Evolutionary conservation across 257 asterid species (phyloP), one percentile per base, ranked within the genome.

Genomic region (Voacanga thouarsii): DNA sequence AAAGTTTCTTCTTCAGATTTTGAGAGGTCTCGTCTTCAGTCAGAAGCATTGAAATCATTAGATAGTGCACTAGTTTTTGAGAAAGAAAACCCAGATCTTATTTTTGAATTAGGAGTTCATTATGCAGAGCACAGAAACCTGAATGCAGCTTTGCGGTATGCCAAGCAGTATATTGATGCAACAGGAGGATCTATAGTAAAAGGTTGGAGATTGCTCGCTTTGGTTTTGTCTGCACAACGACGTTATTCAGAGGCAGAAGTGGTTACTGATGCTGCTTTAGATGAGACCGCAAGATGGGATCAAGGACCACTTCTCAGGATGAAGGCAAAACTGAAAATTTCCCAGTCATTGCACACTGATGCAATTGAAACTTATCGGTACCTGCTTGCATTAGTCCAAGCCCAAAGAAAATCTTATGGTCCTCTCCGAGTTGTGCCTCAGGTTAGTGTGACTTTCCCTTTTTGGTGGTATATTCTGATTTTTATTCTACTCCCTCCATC

Each of bases 161-260:
- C 97, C 37, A 90, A 87, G 83, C 91, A 85, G 85, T 92, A 89
- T 85, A 83, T 96, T 82, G 96, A 92, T 87, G 94, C 91, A 75
- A 92, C 98, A 16, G 99, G 98, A 64, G 99, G 99, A 77, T 88
- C 97, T 23, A 74, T 86, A 86, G 76, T 93, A 49, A 86, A 84
- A 84, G 97, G 98, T 60, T 96, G 98, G 99, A 92, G 98, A 85
- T 81, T 96, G 77, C 93, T 96, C 71, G 96, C 96, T 80, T 86
- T 93, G 71, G 89, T 96, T 83, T 87, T 93, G 68, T 96, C 99
- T 74, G 94, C 98, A 74, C 99, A 90, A 85, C 94, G 86, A 71
- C 91, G 95, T 68, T 90, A 88, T 85, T 78, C 89, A 18, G 96
- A 96, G 88, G 98, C 99, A 43, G 96, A 90, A 82, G 97, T 89